These are phyloP conservation scores for Lantana camara DNA, from an alignment of 257 asterid species.

Conservation along the genomic window DNA sequence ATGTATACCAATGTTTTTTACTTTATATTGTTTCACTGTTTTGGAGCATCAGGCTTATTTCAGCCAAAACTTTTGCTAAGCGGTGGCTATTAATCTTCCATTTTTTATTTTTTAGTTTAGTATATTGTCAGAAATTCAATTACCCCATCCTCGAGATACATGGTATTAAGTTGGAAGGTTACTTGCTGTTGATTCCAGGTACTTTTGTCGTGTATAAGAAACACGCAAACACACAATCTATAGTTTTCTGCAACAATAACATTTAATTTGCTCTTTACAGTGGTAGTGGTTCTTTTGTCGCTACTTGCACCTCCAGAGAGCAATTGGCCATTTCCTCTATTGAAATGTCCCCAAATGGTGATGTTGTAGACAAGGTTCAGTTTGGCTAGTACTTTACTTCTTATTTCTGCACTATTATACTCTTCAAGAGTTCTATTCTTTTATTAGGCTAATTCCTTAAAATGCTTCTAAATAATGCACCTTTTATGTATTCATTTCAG, in stretches of 20 bases:
- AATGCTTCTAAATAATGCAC: conserved; percentile 24
- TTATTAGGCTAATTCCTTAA: conserved; percentile 13
- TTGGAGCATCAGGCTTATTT: conserved; percentile 15
- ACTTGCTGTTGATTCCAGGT: conserved; percentile 90
- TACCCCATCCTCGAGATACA: conserved; percentile 78
- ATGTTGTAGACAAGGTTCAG: conserved; percentile 77
- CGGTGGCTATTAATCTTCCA: conserved; percentile 13
- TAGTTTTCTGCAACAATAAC: conserved; percentile 21
- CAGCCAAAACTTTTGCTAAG: conserved; percentile 18
- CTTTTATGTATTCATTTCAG: conserved; percentile 46
- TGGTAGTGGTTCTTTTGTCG: conserved; percentile 94
- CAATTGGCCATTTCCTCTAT: conserved; percentile 78
- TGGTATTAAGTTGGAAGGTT: conserved; percentile 87
- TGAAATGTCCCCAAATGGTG: conserved; percentile 60
- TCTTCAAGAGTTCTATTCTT: conserved; percentile 17
- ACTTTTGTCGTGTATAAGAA: conserved; percentile 35
- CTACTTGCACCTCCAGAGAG: conserved; percentile 90
- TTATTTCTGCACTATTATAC: conserved; percentile 15
- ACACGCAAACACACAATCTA: conserved; percentile 14
- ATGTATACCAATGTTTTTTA: conserved; percentile 8
- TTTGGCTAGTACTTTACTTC: conserved; percentile 18
- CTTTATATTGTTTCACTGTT: conserved; percentile 20
- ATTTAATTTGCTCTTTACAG: conserved; percentile 55
- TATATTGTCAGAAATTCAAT: conserved; percentile 67
- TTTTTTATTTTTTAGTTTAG: conserved; percentile 55